Evolutionary conservation across 2,329 filamentous ascomycete species (phyloP).

Genomic region (Arthrobotrys sphaeroides): DNA sequence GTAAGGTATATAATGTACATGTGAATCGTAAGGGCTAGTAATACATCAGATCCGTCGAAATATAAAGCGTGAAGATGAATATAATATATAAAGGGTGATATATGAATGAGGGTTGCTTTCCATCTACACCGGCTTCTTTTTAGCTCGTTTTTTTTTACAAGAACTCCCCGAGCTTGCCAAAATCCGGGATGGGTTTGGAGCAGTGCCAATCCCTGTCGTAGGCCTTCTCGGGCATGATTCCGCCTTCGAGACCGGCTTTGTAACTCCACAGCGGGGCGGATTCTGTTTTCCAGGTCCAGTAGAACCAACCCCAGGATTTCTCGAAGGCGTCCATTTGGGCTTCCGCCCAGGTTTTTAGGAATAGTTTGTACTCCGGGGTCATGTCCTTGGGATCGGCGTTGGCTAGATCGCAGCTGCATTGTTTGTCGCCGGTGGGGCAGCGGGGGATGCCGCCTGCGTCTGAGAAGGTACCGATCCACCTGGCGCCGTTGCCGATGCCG

Average conservation of each 20-base stretch:
- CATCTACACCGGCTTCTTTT: no score
- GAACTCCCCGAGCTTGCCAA: slow-evolving; percentile 56
- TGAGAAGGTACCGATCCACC: slow-evolving; percentile 87
- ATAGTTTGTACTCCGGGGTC: slow-evolving; percentile 79
- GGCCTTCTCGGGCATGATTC: slow-evolving; percentile 80
- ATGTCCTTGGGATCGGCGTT: slow-evolving; percentile 79
- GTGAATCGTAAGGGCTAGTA: neutral
- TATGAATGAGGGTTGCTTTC: no score
- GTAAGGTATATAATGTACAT: slow-evolving; percentile 12
- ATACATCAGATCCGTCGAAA: neutral
- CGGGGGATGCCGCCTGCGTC: slow-evolving; percentile 72
- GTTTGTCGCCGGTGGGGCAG: slow-evolving; percentile 72
- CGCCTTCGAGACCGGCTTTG: slow-evolving; percentile 77
- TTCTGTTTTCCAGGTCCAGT: slow-evolving; percentile 98
- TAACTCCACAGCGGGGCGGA: slow-evolving; percentile 89
- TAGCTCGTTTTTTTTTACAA: no score
- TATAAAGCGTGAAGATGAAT: no score
- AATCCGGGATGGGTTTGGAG: slow-evolving; percentile 62
- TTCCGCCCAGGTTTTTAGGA: slow-evolving; percentile 87
- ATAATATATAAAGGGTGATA: neutral
- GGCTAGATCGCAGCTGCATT: slow-evolving; percentile 78
- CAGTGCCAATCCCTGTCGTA: slow-evolving; percentile 76
- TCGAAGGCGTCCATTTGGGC: slow-evolving; percentile 95
- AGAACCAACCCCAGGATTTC: slow-evolving; percentile 95
- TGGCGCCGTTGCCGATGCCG: slow-evolving; percentile 81